These are phyloP conservation scores for Rhipidocladum racemiflorum DNA, from an alignment of 176 grass and related monocot species.

Conservation along the genomic window DNA sequence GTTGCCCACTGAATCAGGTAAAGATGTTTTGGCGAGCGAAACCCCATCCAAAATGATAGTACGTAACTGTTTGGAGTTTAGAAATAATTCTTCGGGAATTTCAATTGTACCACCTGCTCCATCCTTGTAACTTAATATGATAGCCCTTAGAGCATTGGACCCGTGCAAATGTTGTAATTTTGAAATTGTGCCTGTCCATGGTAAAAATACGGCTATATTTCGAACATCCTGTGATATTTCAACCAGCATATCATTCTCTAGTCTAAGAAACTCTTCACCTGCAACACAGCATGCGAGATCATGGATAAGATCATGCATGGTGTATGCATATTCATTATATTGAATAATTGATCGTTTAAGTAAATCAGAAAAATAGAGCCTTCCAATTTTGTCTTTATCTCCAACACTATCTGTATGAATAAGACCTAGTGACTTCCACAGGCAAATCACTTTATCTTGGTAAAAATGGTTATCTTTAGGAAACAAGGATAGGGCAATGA, in stretches of 20 bases:
- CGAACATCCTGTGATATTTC: neutral
- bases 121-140: neutral
- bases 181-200: neutral
- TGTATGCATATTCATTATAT: neutral
- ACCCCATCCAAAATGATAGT: neutral
- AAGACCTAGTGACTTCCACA: conserved; percentile 36
- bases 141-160: neutral
- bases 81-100: neutral
- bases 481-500: conserved; percentile 16
- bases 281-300: conserved; percentile 18
- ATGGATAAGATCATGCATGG: conserved; percentile 36
- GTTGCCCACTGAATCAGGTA: conserved; percentile 20
- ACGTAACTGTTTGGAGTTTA: neutral
- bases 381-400: conserved; percentile 3
- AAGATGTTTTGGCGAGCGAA: neutral
- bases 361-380: conserved; percentile 26
- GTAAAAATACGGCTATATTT: conserved; percentile 7
- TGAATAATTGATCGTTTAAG: conserved; percentile 38
- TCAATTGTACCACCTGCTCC: neutral
- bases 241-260: neutral
- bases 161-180: neutral
- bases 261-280: neutral
- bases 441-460: conserved; percentile 3
- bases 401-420: neutral
- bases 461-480: conserved; percentile 23